These are phyloP conservation scores for Amaranthus palmeri DNA, from an alignment of 148 eudicot species.

Conservation along the genomic window DNA sequence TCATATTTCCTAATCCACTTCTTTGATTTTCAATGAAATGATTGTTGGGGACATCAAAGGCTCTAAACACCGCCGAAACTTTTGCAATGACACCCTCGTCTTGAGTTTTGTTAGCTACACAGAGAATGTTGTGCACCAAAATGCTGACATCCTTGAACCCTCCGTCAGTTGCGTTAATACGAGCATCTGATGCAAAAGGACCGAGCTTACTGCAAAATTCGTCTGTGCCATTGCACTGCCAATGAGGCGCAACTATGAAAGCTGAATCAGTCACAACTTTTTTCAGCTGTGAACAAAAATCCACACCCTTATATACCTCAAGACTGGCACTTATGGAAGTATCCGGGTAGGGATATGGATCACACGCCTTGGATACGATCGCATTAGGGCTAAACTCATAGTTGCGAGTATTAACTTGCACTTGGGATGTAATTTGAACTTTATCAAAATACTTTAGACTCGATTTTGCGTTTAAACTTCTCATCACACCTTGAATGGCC, in stretches of 20 bases:
- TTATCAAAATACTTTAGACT: slow-evolving; percentile 68
- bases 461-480: slow-evolving; percentile 52
- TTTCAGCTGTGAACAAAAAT: slow-evolving; percentile 51
- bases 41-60: slow-evolving; percentile 43
- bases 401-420: slow-evolving; percentile 28
- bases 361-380: slow-evolving; percentile 54
- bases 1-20: slow-evolving; percentile 72
- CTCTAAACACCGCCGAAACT: slow-evolving; percentile 71
- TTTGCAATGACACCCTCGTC: slow-evolving; percentile 24
- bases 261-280: slow-evolving; percentile 40
- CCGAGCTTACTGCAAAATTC: slow-evolving; percentile 75
- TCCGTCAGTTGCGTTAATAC: slow-evolving; percentile 63
- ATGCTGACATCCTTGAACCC: slow-evolving; percentile 56
- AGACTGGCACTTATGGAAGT: slow-evolving; percentile 22
- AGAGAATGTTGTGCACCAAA: slow-evolving; percentile 60
- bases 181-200: slow-evolving; percentile 59
- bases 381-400: slow-evolving; percentile 53
- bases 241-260: slow-evolving; percentile 58
- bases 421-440: slow-evolving; percentile 51
- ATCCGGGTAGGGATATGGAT: slow-evolving; percentile 60
- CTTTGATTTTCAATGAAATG: slow-evolving; percentile 48
- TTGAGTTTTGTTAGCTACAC: slow-evolving; percentile 29
- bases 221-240: slow-evolving; percentile 79
- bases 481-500: slow-evolving; percentile 63
- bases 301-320: slow-evolving; percentile 60